phyloP scores from a whole-genome alignment of 345 rosid species.

The Aquilaria malaccensis region DNA sequence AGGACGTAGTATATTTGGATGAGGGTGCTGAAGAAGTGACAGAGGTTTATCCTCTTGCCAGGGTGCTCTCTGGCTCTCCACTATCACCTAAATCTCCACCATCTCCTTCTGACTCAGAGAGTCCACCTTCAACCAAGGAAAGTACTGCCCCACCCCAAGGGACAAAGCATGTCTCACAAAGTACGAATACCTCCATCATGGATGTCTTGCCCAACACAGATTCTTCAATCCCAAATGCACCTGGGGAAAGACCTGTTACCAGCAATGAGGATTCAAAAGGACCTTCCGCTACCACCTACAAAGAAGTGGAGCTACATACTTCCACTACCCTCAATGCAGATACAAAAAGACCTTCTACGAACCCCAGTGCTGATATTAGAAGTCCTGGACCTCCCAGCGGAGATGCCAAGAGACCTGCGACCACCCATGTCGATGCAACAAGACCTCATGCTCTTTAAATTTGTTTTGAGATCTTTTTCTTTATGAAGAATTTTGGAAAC shows the following conservation, averaged over 20 bases:
- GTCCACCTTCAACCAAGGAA: constrained; percentile 24
- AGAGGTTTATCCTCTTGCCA: constrained; percentile 52
- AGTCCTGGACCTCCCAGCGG: constrained; percentile 7
- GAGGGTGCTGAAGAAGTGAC: constrained; percentile 80
- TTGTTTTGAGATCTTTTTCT: neutral
- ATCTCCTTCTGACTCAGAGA: constrained; percentile 29
- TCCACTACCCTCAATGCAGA: neutral
- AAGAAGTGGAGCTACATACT: no score
- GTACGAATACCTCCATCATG: neutral
- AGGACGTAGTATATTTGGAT: constrained; percentile 85
- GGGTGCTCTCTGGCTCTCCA: constrained; percentile 46
- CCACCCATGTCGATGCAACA: constrained; percentile 2
- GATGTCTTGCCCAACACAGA: constrained; percentile 13
- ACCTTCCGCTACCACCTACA: no score
- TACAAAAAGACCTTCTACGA: constrained; percentile 15
- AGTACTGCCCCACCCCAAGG: constrained; percentile 11
- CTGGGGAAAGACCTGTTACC: neutral
- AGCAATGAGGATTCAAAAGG: no score
- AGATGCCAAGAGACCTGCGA: neutral
- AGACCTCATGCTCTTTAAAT: constrained; percentile 3
- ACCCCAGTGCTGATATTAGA: constrained; percentile 11
- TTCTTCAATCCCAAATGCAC: constrained; percentile 10
- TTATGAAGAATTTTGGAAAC: neutral
- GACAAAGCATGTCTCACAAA: constrained; percentile 11
- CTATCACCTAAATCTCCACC: constrained; percentile 50